Base-by-base conservation (phyloP, 768 basidiomycete species). In the Amanita muscaria region DNA sequence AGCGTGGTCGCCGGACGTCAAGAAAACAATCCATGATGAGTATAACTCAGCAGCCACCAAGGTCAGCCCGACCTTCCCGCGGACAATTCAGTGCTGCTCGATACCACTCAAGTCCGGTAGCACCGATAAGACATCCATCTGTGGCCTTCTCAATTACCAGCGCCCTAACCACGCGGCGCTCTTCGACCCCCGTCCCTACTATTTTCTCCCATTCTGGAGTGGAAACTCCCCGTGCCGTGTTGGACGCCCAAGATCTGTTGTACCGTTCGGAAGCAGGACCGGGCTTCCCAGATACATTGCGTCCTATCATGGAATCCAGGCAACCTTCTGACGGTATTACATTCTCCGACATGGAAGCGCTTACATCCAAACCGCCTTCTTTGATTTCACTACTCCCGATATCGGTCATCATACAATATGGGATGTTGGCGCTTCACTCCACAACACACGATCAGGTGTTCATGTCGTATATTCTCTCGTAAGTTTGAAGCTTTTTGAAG, bases 381-480 rank as follows among this genome's bases (percentile, higher is more conserved):
- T 59, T 88, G 50, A 63, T 77, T 50, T 81, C 80, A 16, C 80
- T 84, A 55, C 66, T 98, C 22, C 94, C 94, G 4, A 56, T 89
- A 25, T 58, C 84, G 51, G 79, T 97, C 55, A 96, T 98, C 53
- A 56, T 88, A 14, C 93, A 96, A 64, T 96, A 96, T 61, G 88
- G 88, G 15, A 65, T 91, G 49, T 67, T 97, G 50, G 92, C 92
- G 3, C 62, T 97, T 40, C 92, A 96, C 58, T 79, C 80, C 30
- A 89, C 85, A 12, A 89, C 86, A 1, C 91, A 93, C 55, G 87
- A 93, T 65, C 89, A 94, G 62, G 64, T 92, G 22, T 88, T 96
- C 68, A 76, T 93, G 59, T 87, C 87, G 2, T 94, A 93, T 64
- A 80, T 93, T 19, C 87, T 92, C 40, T 80, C 86, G 86, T 88